Percentiles rank a stretch among this genome's conserved stretches.
phyloP scores from a whole-genome alignment of 352 stramenopile genomes.

The Phytophthora ramorum region DNA sequence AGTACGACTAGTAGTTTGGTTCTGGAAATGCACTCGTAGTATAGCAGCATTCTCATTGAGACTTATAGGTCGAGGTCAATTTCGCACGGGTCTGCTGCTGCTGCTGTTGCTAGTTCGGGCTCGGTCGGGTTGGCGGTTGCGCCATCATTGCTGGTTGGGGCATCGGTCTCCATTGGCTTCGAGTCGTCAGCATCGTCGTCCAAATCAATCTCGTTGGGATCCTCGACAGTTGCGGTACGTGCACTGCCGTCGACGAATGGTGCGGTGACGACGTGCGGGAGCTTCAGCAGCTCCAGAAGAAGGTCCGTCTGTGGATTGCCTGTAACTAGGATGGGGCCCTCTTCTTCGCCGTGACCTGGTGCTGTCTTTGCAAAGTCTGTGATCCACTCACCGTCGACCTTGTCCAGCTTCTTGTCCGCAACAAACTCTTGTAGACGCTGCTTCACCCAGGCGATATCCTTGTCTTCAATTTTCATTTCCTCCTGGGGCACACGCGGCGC shows the following conservation, averaged over 20 bases:
- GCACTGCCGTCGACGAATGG: slow-evolving; percentile 66
- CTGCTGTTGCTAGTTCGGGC: slow-evolving; percentile 13
- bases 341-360: slow-evolving; percentile 61
- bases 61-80: slow-evolving; percentile 46
- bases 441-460: slow-evolving; percentile 84
- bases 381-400: slow-evolving; percentile 69
- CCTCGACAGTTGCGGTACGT: slow-evolving; percentile 27
- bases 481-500: slow-evolving; percentile 72
- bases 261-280: slow-evolving; percentile 94
- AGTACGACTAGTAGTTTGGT: not conserved
- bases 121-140: slow-evolving; percentile 3
- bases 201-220: slow-evolving; percentile 70
- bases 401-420: slow-evolving; percentile 57
- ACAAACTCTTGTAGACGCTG: slow-evolving; percentile 56
- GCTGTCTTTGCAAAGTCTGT: slow-evolving; percentile 84
- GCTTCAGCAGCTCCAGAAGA: slow-evolving; percentile 91
- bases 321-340: slow-evolving; percentile 31
- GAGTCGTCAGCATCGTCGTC: slow-evolving; percentile 33
- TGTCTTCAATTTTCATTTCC: slow-evolving; percentile 76
- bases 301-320: slow-evolving; percentile 97
- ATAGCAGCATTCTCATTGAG: slow-evolving; percentile 9
- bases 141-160: slow-evolving; percentile 2
- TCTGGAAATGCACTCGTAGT: too few species aligned
- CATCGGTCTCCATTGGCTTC: slow-evolving; percentile 30
- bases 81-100: slow-evolving; percentile 40